Conservation (phyloP, 805 yeast species). For the Pichia scutulata region DNA sequence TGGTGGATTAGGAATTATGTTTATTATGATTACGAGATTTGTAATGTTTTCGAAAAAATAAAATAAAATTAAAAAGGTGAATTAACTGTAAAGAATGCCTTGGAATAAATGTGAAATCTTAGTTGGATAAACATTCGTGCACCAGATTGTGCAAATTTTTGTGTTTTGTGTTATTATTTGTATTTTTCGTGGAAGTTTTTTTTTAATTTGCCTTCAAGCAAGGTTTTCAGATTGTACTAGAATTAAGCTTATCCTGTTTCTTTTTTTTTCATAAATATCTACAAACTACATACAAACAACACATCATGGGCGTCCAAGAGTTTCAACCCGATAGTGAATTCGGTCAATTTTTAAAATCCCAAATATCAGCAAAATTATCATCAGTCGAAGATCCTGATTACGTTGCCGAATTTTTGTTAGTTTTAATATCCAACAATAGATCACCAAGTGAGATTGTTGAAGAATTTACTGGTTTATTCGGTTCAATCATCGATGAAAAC, state of each 20-base stretch:
- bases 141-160: too few species aligned
- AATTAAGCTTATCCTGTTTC: background rate
- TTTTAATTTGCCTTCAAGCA: background rate
- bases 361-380: conserved; percentile 34
- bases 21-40: background rate
- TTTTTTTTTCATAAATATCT: background rate
- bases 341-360: conserved; percentile 36
- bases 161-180: too few species aligned
- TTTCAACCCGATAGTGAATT: conserved; percentile 28
- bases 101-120: too few species aligned
- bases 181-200: background rate
- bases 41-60: background rate
- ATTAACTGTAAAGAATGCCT: too few species aligned
- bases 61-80: too few species aligned
- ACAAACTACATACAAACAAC: background rate
- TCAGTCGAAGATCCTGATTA: conserved; percentile 46
- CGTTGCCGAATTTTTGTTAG: conserved; percentile 68
- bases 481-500: conserved; percentile 47
- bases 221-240: background rate
- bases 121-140: too few species aligned
- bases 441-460: conserved; percentile 49
- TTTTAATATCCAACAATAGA: conserved; percentile 62
- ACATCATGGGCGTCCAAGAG: conserved; percentile 13
- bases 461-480: conserved; percentile 57
- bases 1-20: conserved; percentile 1